phyloP scores from a whole-genome alignment of 305 asterid genomes.

The Solanum hybrid region DNA sequence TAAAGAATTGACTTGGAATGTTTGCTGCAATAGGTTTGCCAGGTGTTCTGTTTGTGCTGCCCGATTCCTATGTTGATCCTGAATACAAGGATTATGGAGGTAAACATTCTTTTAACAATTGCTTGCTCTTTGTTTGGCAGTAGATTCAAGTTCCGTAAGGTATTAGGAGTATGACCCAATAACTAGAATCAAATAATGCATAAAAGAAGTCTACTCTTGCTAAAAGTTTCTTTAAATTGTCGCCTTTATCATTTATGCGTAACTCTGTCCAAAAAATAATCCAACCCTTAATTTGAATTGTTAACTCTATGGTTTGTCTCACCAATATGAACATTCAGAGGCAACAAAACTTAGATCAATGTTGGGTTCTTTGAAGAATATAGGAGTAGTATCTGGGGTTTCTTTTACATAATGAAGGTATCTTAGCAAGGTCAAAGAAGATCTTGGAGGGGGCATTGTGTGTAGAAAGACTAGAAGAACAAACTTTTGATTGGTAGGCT shows the following conservation, averaged over 20 bases:
- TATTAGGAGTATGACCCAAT: background rate
- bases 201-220: background rate
- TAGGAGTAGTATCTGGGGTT: background rate
- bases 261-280: background rate
- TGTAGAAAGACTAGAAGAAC: background rate
- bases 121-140: background rate
- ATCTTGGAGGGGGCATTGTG: background rate
- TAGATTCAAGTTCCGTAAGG: background rate
- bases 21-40: slow-evolving; percentile 11
- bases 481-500: background rate
- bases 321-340: background rate
- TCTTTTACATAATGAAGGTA: background rate
- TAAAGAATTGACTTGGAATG: background rate
- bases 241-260: background rate
- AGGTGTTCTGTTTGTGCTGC: slow-evolving; percentile 24
- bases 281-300: background rate
- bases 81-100: slow-evolving; percentile 26
- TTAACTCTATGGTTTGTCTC: background rate
- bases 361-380: background rate
- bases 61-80: slow-evolving; percentile 20
- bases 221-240: background rate
- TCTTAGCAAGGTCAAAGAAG: background rate
- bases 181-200: background rate
- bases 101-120: background rate
- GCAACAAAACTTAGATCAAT: background rate